Conservation (phyloP, 345 rosid genomes). For the Passiflora organensis region DNA sequence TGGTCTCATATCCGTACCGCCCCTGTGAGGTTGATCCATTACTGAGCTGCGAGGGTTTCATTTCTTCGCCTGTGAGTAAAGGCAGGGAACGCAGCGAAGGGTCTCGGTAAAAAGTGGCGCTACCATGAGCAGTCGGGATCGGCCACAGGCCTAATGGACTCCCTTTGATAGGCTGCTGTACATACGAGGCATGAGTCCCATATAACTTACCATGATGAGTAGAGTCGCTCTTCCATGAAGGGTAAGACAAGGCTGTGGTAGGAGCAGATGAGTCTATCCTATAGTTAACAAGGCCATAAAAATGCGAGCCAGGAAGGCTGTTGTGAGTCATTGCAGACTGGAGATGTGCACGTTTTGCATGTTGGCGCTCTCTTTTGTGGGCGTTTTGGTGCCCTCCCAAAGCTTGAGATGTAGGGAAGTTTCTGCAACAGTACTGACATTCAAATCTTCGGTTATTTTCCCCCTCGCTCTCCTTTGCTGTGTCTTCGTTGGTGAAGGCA, state of each 20-base stretch:
- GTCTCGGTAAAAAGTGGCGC: conserved; percentile 29
- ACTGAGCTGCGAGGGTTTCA: conserved; percentile 24
- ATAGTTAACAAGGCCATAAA: conserved; percentile 57
- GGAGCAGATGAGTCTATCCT: conserved; percentile 32
- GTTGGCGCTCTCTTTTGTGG: conserved; percentile 94
- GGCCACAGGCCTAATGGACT: conserved; percentile 71
- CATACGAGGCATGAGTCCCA: conserved; percentile 30
- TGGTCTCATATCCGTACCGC: conserved; percentile 43
- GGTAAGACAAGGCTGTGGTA: conserved; percentile 34
- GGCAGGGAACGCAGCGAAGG: conserved; percentile 30
- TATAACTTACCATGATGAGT: conserved; percentile 40
- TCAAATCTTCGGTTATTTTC: conserved; percentile 68
- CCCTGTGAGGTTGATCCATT: conserved; percentile 35
- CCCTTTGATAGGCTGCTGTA: conserved; percentile 63
- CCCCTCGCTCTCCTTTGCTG: conserved; percentile 24
- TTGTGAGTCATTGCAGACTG: conserved; percentile 63
- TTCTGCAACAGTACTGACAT: conserved; percentile 90
- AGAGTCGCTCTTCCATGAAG: conserved; percentile 42
- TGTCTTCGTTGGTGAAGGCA: conserved; percentile 32
- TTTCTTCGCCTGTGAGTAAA: conserved; percentile 36
- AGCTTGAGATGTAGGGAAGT: conserved; percentile 99
- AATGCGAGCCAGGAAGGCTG: conserved; percentile 44
- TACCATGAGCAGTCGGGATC: conserved; percentile 45
- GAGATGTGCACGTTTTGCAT: conserved; percentile 78
- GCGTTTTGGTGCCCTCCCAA: conserved; percentile 99